A percentile compares a stretch with the other conserved stretches of the same genome.
Evolutionary conservation across 2,329 filamentous ascomycete species (phyloP).

Genomic region (Phyllosticta paracitricarpa): DNA sequence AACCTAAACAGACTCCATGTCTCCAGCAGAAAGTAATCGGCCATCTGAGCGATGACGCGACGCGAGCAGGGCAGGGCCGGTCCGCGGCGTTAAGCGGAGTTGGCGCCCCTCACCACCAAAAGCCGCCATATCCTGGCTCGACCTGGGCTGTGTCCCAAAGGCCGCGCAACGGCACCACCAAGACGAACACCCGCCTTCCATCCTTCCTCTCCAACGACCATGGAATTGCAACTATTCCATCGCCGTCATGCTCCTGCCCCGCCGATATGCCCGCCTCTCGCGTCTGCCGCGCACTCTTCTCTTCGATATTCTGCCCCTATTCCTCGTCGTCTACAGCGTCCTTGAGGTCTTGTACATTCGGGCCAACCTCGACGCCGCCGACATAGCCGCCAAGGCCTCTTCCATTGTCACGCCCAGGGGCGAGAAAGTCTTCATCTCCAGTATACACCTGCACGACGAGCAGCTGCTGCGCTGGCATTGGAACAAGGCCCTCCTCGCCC

Average conservation of each 20-base stretch:
- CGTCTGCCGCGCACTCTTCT: slow-evolving; percentile 6
- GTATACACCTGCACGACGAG: slow-evolving; percentile 60
- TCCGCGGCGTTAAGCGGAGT: background rate
- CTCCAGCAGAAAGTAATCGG: background rate
- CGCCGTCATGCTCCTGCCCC: slow-evolving; percentile 3
- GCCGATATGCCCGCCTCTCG: slow-evolving; percentile 7
- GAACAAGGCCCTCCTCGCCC: slow-evolving; percentile 49
- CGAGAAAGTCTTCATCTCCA: slow-evolving; percentile 52
- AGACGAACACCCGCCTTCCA: background rate
- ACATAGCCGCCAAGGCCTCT: background rate
- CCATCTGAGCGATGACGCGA: background rate
- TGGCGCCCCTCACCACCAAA: background rate
- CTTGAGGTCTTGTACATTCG: slow-evolving; percentile 4
- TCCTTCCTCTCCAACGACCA: background rate
- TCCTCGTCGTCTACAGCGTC: slow-evolving; percentile 5
- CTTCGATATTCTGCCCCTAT: slow-evolving; percentile 6
- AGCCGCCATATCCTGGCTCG: background rate
- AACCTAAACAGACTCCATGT: background rate
- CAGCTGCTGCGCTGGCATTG: slow-evolving; percentile 51
- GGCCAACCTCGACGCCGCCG: slow-evolving; percentile 1
- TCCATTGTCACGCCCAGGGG: background rate
- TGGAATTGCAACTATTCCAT: background rate
- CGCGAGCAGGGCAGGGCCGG: background rate
- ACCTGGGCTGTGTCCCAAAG: background rate
- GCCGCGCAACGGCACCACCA: slow-evolving; percentile 4